phyloP scores from a whole-genome alignment of 2,329 filamentous ascomycete genomes.

The Allantophomopsis lycopodina region DNA sequence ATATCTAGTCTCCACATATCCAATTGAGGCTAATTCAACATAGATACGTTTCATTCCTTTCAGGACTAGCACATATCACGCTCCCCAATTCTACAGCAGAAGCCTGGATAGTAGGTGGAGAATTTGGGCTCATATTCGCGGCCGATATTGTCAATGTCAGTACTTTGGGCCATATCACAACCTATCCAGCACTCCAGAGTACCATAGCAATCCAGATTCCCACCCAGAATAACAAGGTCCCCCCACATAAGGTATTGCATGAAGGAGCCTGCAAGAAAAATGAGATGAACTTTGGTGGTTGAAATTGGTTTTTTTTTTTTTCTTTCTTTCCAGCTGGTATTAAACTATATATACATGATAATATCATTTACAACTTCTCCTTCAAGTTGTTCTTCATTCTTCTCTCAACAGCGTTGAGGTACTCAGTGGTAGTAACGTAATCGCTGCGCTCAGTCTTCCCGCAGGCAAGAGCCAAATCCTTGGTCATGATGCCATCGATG shows the following conservation, averaged over 20 bases:
- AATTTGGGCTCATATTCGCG: not conserved
- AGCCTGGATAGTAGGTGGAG: not conserved
- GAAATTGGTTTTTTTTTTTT: too few species aligned
- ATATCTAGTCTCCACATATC: not conserved
- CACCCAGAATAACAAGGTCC: not conserved
- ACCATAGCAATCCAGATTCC: not conserved
- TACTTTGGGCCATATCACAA: not conserved
- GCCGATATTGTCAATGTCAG: not conserved
- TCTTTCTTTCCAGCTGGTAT: too few species aligned
- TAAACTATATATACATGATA: too few species aligned
- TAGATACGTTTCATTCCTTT: not conserved
- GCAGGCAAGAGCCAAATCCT: constrained; percentile 75
- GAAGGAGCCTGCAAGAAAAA: not conserved
- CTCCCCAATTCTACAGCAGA: not conserved
- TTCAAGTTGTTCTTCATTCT: constrained; percentile 70
- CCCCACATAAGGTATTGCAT: not conserved
- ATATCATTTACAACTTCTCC: constrained; percentile 43
- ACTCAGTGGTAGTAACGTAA: constrained; percentile 87
- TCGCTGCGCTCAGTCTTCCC: constrained; percentile 73
- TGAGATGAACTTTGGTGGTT: not conserved
- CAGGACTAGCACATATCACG: not conserved
- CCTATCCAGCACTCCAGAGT: not conserved
- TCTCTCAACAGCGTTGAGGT: constrained; percentile 84
- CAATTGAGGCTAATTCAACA: not conserved
- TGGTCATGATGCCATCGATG: constrained; percentile 93